Percentiles rank a stretch among this genome's conserved stretches.
Evolutionary conservation across 345 rosid species (phyloP).

Genomic region (Turnera subulata): DNA sequence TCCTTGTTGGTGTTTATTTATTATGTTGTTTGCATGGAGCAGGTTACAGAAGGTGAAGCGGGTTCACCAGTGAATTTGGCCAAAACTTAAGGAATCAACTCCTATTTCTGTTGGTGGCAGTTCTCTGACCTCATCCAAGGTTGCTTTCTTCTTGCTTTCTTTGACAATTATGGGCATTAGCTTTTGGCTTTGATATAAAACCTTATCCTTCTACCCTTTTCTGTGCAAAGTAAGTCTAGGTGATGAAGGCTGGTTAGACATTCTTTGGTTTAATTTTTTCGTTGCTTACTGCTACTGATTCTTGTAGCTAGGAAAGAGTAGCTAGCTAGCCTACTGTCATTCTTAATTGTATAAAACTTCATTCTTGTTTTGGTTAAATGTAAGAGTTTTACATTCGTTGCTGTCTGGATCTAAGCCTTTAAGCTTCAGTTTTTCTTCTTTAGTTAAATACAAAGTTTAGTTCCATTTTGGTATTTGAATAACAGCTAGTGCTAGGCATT

Average conservation of each 20-base stretch:
- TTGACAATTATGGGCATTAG: background rate
- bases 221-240: background rate
- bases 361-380: slow-evolving; percentile 7
- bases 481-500: slow-evolving; percentile 1
- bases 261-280: no score
- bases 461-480: background rate
- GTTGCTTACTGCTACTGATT: no score
- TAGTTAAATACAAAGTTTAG: background rate
- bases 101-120: no score
- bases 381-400: background rate
- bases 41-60: no score
- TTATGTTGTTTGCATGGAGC: no score
- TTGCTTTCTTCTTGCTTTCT: slow-evolving; percentile 11
- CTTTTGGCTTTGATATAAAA: background rate
- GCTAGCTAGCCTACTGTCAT: no score
- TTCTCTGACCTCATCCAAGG: no score
- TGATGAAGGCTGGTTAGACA: background rate
- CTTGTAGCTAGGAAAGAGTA: no score
- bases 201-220: background rate
- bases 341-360: slow-evolving; percentile 19
- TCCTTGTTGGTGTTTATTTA: no score
- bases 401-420: slow-evolving; percentile 36
- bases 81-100: no score
- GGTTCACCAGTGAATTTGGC: no score
- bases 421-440: slow-evolving; percentile 3